Base-by-base conservation (phyloP, 495 filamentous ascomycete genomes). In the Aspergillus nanangensis region DNA sequence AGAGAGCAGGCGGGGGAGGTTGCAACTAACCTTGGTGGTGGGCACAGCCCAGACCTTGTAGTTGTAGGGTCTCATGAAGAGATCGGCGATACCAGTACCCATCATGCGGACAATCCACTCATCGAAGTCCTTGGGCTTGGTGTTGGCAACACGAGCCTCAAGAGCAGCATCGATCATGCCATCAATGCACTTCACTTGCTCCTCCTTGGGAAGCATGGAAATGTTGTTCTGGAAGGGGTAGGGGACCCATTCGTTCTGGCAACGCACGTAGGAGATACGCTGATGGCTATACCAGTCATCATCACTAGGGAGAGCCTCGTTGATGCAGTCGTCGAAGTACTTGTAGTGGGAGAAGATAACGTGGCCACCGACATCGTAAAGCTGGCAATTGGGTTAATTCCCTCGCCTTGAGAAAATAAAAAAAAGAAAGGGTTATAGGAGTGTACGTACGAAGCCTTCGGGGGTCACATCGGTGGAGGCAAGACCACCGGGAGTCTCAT, bases 151-250 rank as follows among this genome's bases (percentile, higher is more conserved):
- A 49, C 92, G 88, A 46, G 77, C 78, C 62, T 90, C 89, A 50
- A 99, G 57, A 40, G 92, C 84, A 36, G 93, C 91, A 70, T 99
- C 93, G 50, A 99, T 96, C 79, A 99, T 84, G 52, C 93, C 91
- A 55, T 96, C 90, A 62, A 99, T 84, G 72, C 90, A 96, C 63
- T 80, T 84, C 44, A 95, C 90, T 69, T 97, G 89, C 58, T 99
- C 92, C 41, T 95, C 88, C 76, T 97, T 94, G 62, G 92, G 88
- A 55, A 99, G 71, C 88, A 96, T 91, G 57, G 92, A 93, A 66
- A 99, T 93, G 79, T 98, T 98, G 82, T 98, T 98, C 76, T 98
- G 93, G 82, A 97, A 96, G 52, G 93, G 93, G 71, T 98, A 98
- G 29, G 94, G 92, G 41, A 97, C 93, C 93, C 93, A 98, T 61